phyloP scores from a whole-genome alignment of 495 filamentous ascomycete species.

The Hyphodiscus hymeniophilus region DNA sequence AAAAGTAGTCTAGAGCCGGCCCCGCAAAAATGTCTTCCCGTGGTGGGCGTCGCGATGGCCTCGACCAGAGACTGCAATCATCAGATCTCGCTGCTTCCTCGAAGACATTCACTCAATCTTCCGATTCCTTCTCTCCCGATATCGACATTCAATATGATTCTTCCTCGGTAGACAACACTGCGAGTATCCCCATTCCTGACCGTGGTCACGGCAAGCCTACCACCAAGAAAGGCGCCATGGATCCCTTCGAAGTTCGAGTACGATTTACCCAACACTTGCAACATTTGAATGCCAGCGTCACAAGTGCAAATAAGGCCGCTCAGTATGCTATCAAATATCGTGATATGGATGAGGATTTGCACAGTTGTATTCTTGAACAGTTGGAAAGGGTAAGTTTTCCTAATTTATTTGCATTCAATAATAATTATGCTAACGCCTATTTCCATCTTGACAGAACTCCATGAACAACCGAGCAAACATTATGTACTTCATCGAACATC shows the following conservation, averaged over 20 bases:
- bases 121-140: neutral
- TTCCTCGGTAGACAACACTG: neutral
- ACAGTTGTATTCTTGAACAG: constrained; percentile 94
- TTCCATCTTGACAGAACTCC: constrained; percentile 59
- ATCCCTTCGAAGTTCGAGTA: constrained; percentile 98
- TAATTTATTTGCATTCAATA: constrained; percentile 8
- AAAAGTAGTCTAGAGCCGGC: neutral
- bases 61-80: no score
- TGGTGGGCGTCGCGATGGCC: neutral
- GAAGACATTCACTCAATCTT: neutral
- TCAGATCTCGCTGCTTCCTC: neutral
- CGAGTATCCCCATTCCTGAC: constrained; percentile 8
- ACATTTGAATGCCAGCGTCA: constrained; percentile 80
- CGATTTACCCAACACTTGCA: constrained; percentile 85
- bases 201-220: constrained; percentile 3
- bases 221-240: constrained; percentile 26
- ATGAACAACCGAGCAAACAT: constrained; percentile 98
- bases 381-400: constrained; percentile 58
- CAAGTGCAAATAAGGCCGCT: constrained; percentile 84
- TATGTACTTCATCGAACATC: constrained; percentile 96
- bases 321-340: constrained; percentile 88
- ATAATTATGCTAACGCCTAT: neutral
- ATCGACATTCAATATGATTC: neutral
- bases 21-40: neutral
- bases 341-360: constrained; percentile 92